Evolutionary conservation across 148 eudicot genomes (phyloP).

Genomic region (Nepenthes mirabilis): DNA sequence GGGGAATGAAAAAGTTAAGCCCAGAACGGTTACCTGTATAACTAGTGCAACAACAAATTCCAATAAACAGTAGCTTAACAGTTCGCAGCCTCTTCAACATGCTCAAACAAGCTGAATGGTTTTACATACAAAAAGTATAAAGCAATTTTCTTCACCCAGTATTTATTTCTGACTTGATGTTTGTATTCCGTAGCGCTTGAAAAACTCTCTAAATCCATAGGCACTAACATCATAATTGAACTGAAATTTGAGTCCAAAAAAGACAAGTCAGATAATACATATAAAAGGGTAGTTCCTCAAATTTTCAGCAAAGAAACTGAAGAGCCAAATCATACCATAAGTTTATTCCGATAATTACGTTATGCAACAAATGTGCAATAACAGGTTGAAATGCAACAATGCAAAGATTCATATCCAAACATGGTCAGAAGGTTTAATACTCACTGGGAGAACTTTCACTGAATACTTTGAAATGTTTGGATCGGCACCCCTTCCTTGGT

Average conservation of each 20-base stretch:
- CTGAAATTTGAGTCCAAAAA: slow-evolving; percentile 18
- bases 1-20: no score
- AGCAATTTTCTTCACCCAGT: not conserved
- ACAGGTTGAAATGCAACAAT: not conserved
- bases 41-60: not conserved
- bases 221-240: slow-evolving; percentile 67
- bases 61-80: no score
- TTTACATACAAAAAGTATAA: no score
- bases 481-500: slow-evolving; percentile 64
- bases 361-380: not conserved
- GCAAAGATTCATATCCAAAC: not conserved
- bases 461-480: slow-evolving; percentile 83
- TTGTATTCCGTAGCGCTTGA: slow-evolving; percentile 50
- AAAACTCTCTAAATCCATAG: slow-evolving; percentile 74
- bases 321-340: not conserved
- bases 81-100: no score
- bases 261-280: not conserved
- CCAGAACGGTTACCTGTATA: no score
- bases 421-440: slow-evolving; percentile 12
- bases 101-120: no score
- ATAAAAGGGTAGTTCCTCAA: not conserved
- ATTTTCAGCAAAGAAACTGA: not conserved
- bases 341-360: not conserved
- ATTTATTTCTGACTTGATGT: slow-evolving; percentile 23
- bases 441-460: slow-evolving; percentile 88